Base-by-base conservation (phyloP, 225 moss, liverwort and hornwort species). In the Pseudoscleropodium purum region DNA sequence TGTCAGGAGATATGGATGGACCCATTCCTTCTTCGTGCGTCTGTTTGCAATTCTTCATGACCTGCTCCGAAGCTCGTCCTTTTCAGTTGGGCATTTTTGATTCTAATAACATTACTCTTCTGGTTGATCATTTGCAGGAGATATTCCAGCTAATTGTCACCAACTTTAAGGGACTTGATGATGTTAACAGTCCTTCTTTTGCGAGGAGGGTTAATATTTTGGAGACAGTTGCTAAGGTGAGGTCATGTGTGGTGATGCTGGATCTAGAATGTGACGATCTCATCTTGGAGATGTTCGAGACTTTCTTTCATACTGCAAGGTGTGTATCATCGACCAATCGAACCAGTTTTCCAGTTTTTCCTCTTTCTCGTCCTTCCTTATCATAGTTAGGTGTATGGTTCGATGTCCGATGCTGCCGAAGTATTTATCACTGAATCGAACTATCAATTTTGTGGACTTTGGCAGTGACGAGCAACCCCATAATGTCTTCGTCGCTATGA, bases 381-480 rank as follows among this genome's bases (percentile, higher is more conserved):
- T 45, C 74, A 21, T 79, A 65, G 72, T 72, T 60, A 41, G 57
- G 68, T 84, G 54, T 19, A 54, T 62, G 84, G 9, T 92, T 70
- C 59, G 78, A 65, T 70, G 17, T 68, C 65, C 31, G 62, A 15
- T 82, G 89, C 54, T 67, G 83, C 33, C 37, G 64, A 84, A 51
- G n/a, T 54, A 39, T 61, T 37, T 68, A 56, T 72, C 17, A 56
- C 34, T 79, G 75, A 83, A 68, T 57, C 68, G 54, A 80, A 64
- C 31, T 39, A 66, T 87, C 41, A 79, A 49, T 87, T 79, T 54
- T 62, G 86, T 82, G 88, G 82, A 51, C 65, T 87, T 75, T 85
- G 91, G 94, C 97, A 99, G 99, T 90, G 97, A 96, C 73, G 96
- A 95, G 75, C 99, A 99, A 93, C 97, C 99, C 81, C 95, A 95